Evolutionary conservation across 257 asterid genomes (phyloP).

Genomic region (Primulina huaijiensis): DNA sequence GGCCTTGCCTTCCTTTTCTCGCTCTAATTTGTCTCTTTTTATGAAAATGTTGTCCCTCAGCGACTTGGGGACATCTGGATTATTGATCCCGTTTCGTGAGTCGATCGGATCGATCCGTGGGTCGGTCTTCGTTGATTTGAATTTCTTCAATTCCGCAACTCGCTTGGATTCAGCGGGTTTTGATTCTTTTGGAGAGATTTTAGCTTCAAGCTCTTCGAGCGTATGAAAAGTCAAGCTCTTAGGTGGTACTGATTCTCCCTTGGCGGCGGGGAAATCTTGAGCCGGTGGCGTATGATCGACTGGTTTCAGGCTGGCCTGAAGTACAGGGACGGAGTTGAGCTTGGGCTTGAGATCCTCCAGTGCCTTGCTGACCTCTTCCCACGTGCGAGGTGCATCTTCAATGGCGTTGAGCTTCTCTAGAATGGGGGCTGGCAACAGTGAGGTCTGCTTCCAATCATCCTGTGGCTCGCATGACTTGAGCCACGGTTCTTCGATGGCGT

Average conservation of each 20-base stretch:
- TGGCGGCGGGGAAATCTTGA: constrained; percentile 10
- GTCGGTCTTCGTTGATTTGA: background rate
- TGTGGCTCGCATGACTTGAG: constrained; percentile 27
- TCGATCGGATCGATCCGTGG: background rate
- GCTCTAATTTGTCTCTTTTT: constrained; percentile 53
- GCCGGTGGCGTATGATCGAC: constrained; percentile 20
- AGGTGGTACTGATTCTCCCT: constrained; percentile 16
- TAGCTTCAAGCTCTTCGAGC: constrained; percentile 72
- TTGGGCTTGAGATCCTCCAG: constrained; percentile 69
- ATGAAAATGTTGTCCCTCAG: constrained; percentile 77
- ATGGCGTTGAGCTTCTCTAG: constrained; percentile 70
- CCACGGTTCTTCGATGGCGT: constrained; percentile 88
- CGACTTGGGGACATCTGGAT: constrained; percentile 36
- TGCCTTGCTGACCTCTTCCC: constrained; percentile 92
- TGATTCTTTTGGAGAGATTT: constrained; percentile 24
- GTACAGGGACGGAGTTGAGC: constrained; percentile 1
- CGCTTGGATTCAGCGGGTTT: constrained; percentile 12
- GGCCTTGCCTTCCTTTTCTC: constrained; percentile 60
- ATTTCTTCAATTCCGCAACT: constrained; percentile 22
- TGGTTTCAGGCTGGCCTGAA: background rate
- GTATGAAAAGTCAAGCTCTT: constrained; percentile 75
- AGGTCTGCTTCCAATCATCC: no score
- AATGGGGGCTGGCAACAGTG: constrained; percentile 37
- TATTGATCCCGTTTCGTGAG: background rate
- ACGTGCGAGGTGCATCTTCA: constrained; percentile 74